Conservation (phyloP, 208 protist species). For the Kentomonas sorsogonicus region DNA sequence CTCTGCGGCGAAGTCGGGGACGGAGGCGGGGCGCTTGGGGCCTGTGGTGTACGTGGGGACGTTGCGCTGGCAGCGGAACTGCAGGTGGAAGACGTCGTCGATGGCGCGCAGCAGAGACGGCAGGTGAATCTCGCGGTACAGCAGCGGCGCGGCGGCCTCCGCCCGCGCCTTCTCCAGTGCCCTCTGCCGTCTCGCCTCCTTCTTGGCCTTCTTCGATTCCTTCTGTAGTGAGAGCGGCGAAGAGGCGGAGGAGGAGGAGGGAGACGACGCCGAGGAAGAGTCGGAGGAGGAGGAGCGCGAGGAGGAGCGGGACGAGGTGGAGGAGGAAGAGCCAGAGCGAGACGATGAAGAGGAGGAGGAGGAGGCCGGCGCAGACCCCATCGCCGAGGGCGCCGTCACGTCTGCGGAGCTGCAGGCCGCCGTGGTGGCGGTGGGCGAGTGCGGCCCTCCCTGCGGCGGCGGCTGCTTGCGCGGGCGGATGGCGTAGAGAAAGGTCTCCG, state of each 20-base stretch:
- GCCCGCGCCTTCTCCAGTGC: too few species aligned
- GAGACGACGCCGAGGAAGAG: too few species aligned
- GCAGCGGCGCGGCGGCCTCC: conserved; percentile 15
- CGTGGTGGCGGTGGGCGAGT: too few species aligned
- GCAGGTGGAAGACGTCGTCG: conserved; percentile 49
- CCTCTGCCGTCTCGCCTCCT: too few species aligned
- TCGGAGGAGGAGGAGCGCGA: background rate
- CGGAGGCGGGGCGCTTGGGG: conserved; percentile 3
- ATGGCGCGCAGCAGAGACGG: conserved; percentile 69
- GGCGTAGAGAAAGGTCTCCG: conserved; percentile 41
- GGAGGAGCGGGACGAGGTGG: conserved; percentile 2
- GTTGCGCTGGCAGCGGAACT: conserved; percentile 51
- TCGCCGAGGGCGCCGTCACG: background rate
- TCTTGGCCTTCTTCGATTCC: too few species aligned
- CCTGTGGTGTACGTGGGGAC: conserved; percentile 18
- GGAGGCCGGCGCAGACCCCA: background rate
- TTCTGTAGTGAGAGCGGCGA: too few species aligned
- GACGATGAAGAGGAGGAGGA: background rate
- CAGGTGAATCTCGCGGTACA: conserved; percentile 24
- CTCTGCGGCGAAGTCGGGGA: conserved; percentile 24
- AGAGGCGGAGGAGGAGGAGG: too few species aligned
- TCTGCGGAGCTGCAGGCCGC: background rate
- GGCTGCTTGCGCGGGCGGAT: conserved; percentile 15
- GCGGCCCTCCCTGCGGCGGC: conserved; percentile 1
- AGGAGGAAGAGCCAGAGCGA: background rate